Conservation (phyloP, 228 moss, liverwort and hornwort species). For the Sphagnum magellanicum region DNA sequence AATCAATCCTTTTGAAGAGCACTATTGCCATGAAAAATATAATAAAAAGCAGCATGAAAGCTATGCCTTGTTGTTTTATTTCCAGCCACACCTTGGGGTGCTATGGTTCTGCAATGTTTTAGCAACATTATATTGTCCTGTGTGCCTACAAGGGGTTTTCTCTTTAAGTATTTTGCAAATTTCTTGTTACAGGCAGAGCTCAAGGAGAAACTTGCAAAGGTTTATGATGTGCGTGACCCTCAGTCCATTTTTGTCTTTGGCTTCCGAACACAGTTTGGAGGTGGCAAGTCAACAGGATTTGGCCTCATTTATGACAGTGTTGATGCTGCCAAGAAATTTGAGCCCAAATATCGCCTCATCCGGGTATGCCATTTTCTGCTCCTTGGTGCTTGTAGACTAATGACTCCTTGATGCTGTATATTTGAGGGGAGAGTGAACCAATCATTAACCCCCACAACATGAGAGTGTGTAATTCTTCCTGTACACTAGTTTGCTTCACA, state of each 20-base stretch:
- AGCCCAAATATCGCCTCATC: constrained; percentile 75
- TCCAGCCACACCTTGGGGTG: too few species aligned
- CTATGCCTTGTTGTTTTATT: too few species aligned
- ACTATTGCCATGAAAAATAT: too few species aligned
- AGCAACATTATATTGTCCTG: too few species aligned
- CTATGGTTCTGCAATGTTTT: too few species aligned
- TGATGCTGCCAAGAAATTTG: constrained; percentile 66
- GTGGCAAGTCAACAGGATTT: constrained; percentile 91
- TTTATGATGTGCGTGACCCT: constrained; percentile 74
- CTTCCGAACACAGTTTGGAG: constrained; percentile 95
- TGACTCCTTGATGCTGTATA: neutral
- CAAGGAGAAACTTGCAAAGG: constrained; percentile 87
- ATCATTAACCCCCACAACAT: neutral
- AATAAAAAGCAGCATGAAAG: too few species aligned
- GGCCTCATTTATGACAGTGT: constrained; percentile 68
- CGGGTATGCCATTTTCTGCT: constrained; percentile 33
- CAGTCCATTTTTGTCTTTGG: constrained; percentile 85
- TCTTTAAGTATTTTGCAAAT: too few species aligned
- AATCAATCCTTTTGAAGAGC: neutral
- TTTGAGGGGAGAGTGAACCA: neutral
- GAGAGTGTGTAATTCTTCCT: too few species aligned
- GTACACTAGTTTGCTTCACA: too few species aligned
- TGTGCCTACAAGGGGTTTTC: too few species aligned
- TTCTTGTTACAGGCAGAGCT: constrained; percentile 50
- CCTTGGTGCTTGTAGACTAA: neutral